phyloP scores from a whole-genome alignment of 2,329 filamentous ascomycete genomes.

The Pseudogymnoascus sp. region DNA sequence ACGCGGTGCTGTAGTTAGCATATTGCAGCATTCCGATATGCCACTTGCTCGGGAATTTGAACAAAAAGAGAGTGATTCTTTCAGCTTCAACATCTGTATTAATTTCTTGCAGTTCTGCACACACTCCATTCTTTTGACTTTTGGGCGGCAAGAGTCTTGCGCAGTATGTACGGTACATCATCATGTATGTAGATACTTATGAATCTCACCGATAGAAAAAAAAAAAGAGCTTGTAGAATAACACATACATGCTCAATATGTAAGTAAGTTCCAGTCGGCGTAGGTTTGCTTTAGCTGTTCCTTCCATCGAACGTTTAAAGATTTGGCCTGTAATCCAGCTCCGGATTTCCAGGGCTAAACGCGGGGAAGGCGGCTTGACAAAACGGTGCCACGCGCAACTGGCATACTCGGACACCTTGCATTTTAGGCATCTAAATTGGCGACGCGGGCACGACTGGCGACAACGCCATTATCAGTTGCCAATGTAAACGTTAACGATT shows the following conservation, averaged over 20 bases:
- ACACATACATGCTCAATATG: background rate
- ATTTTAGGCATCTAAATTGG: background rate
- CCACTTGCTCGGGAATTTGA: background rate
- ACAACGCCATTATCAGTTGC: conserved; percentile 7
- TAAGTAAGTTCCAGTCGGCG: background rate
- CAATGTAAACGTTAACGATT: conserved; percentile 7
- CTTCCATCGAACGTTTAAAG: background rate
- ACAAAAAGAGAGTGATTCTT: background rate
- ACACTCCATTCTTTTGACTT: background rate
- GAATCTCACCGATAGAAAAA: no score
- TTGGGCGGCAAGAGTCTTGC: background rate
- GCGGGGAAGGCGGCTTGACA: background rate
- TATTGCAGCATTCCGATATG: background rate
- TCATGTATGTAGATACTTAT: background rate
- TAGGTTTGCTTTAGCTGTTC: background rate
- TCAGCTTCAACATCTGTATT: background rate
- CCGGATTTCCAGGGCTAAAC: background rate
- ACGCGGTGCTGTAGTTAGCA: background rate
- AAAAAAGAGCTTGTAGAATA: background rate
- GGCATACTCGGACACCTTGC: background rate
- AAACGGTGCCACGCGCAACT: background rate
- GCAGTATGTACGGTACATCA: background rate
- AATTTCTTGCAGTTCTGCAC: background rate
- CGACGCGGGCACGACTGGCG: conserved; percentile 4
- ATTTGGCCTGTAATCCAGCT: background rate